phyloP scores from a whole-genome alignment of 768 basidiomycete species.

The Suillus decipiens region DNA sequence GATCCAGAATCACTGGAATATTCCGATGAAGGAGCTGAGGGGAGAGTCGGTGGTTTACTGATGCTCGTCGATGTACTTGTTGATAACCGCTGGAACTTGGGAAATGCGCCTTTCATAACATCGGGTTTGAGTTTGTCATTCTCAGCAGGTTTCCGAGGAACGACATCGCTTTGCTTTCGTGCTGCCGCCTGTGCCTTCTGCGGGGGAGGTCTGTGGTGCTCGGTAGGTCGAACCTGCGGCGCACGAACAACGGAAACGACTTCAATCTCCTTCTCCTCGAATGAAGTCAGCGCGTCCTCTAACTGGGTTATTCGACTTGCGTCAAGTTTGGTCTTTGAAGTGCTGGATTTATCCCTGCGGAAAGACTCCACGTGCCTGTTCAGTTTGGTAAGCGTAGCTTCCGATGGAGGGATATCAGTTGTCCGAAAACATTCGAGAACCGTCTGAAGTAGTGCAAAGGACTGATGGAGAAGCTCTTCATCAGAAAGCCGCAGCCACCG shows the following conservation, averaged over 20 bases:
- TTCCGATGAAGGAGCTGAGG: constrained; percentile 20
- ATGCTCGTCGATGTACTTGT: constrained; percentile 31
- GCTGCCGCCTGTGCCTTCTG: constrained; percentile 24
- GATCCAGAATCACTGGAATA: constrained; percentile 50
- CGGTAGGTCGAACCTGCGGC: constrained; percentile 11
- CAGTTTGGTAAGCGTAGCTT: constrained; percentile 63
- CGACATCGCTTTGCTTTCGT: constrained; percentile 1
- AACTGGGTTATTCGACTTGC: constrained; percentile 61
- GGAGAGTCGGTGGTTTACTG: constrained; percentile 30
- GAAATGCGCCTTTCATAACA: constrained; percentile 36
- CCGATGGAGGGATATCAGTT: constrained; percentile 54
- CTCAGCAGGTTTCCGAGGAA: constrained; percentile 17
- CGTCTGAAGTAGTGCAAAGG: constrained; percentile 78
- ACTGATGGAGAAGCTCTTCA: constrained; percentile 86
- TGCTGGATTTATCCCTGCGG: constrained; percentile 47
- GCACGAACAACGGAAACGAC: constrained; percentile 42
- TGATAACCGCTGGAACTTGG: constrained; percentile 44
- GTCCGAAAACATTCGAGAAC: constrained; percentile 78
- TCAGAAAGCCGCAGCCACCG: constrained; percentile 94
- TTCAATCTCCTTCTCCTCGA: constrained; percentile 64
- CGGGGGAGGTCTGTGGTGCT: constrained; percentile 17
- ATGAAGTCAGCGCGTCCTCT: constrained; percentile 64
- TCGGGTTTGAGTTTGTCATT: constrained; percentile 36
- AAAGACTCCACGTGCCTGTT: constrained; percentile 63
- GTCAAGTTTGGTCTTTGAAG: constrained; percentile 53